These are phyloP conservation scores for Brassica carinata DNA, from an alignment of 345 rosid species.

Conservation along the genomic window DNA sequence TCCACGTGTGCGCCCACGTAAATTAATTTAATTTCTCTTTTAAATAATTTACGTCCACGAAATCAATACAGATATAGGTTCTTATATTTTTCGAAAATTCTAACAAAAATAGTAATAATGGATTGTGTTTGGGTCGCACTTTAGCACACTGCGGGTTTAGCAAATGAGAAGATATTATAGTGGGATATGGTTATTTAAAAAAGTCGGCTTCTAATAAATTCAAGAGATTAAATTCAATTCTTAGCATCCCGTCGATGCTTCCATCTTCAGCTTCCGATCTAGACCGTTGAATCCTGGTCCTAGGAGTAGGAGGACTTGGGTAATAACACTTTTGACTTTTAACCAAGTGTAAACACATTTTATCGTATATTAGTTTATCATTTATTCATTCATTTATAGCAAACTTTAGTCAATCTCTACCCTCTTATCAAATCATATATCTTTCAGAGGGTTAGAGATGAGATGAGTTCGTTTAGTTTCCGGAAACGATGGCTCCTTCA, in stretches of 20 bases:
- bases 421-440: too few species aligned
- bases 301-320: not conserved
- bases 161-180: slow-evolving; percentile 28
- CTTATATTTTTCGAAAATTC: not conserved
- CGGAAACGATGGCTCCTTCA: too few species aligned
- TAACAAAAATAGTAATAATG: not conserved
- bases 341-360: slow-evolving; percentile 12
- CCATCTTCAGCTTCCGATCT: not conserved
- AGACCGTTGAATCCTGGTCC: not conserved
- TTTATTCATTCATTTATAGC: not conserved
- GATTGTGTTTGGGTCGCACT: slow-evolving; percentile 5
- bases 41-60: slow-evolving; percentile 14
- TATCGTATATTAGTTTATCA: not conserved
- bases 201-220: slow-evolving; percentile 24
- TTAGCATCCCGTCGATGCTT: slow-evolving; percentile 6
- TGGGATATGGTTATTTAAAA: slow-evolving; percentile 18
- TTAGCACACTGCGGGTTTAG: not conserved
- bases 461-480: too few species aligned
- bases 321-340: slow-evolving; percentile 15
- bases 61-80: slow-evolving; percentile 3
- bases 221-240: not conserved
- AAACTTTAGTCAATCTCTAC: too few species aligned
- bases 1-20: slow-evolving; percentile 35
- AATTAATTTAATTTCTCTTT: not conserved
- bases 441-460: too few species aligned